phyloP scores from a whole-genome alignment of 164 flowering plant genomes.

The Vitis rotundifolia region DNA sequence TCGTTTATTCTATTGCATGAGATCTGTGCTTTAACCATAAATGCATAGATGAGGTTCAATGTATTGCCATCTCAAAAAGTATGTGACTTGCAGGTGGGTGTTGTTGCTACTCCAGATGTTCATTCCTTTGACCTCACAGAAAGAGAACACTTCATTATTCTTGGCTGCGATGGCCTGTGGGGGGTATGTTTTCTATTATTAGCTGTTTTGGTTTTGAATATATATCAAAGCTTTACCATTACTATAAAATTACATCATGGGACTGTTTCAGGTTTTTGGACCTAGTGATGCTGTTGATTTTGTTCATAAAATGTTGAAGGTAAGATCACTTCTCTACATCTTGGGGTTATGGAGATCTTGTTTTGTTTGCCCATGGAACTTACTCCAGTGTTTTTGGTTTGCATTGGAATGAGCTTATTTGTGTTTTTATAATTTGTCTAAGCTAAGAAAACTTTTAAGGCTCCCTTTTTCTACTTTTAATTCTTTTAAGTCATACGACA shows the following conservation, averaged over 20 bases:
- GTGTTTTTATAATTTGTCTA: too few species aligned
- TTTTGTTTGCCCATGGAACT: background rate
- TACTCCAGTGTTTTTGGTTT: background rate
- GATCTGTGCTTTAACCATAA: background rate
- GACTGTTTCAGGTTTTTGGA: slow-evolving; percentile 72
- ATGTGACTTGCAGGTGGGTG: slow-evolving; percentile 68
- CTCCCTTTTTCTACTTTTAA: too few species aligned
- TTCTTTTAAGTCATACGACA: too few species aligned
- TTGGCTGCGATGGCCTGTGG: slow-evolving; percentile 98
- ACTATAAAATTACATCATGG: background rate
- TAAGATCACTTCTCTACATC: slow-evolving; percentile 21
- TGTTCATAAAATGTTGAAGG: slow-evolving; percentile 76
- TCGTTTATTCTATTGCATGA: background rate
- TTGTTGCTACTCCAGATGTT: slow-evolving; percentile 78
- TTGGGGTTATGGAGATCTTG: background rate
- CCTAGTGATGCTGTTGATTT: slow-evolving; percentile 88
- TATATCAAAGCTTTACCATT: background rate
- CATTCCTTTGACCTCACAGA: slow-evolving; percentile 84
- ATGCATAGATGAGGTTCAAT: background rate
- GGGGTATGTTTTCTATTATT: slow-evolving; percentile 53
- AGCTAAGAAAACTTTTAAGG: too few species aligned
- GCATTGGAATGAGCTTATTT: too few species aligned
- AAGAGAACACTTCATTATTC: slow-evolving; percentile 80
- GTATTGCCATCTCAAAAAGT: background rate
- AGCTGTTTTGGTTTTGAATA: background rate